Base-by-base conservation (phyloP, 345 rosid species). In the Nephelium lappaceum region DNA sequence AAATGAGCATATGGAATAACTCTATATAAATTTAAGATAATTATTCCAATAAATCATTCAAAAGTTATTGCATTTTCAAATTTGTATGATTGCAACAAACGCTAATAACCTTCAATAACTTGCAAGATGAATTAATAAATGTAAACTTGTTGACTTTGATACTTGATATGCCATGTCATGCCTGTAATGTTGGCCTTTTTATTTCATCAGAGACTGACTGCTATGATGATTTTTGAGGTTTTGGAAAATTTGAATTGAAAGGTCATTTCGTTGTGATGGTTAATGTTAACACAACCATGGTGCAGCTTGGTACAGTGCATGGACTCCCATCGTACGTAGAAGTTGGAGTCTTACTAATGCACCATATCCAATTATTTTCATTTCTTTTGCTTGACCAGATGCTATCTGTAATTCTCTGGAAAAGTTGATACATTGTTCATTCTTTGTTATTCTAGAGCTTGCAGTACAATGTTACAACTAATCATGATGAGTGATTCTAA, bases 401-500 rank as follows among this genome's bases (percentile, higher is more conserved):
- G 51, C 77, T 60, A 15, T n/a, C 6, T 57, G 10, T 38, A 58
- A 57, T 55, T 72, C 47, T 36, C 38, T 5, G 47, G 11, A n/a
- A 72, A 57, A 38, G 9, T n/a, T 55, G 16, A 69, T 43, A n/a
- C n/a, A 18, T 10, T 24, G 2, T 72, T 8, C 27, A n/a, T 43
- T 47, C 71, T 60, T 47, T 11, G 36, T 51, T 75, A 8, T 45
- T 24, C 5, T 60, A 39, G 21, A 38, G 38, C 36, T 61, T 39
- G 11, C 1, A 8, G 24, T 36, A 77, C 7, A 38, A 7, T 11
- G 38, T 76, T 24, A 12, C 25, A 25, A 42, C 43, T 70, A 49
- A 61, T 62, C 31, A 49, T 5, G 25, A 49, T 78, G 23, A 53
- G 62, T 67, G 65, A 62, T 68, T 73, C 74, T 25, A 49, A 67